phyloP scores from a whole-genome alignment of 352 stramenopile species.

The Elongisporangium prolatum region DNA sequence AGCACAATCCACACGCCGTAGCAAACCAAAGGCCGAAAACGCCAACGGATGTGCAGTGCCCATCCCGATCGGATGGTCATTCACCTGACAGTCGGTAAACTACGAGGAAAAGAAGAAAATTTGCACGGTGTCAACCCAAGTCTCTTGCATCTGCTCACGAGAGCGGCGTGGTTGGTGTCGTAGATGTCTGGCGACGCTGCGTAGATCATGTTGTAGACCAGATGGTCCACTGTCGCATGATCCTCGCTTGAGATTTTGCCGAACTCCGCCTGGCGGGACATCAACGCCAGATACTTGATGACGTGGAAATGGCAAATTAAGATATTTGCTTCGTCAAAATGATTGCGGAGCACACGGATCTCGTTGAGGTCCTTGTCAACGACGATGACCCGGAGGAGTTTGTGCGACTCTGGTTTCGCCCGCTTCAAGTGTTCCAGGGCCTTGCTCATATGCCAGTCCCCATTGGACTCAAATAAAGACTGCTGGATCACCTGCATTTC shows the following conservation, averaged over 20 bases:
- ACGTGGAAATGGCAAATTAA: conserved; percentile 24
- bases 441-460: conserved; percentile 15
- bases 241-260: conserved; percentile 10
- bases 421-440: conserved; percentile 16
- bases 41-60: no score
- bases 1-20: no score
- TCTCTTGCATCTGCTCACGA: not conserved
- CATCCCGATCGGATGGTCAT: no score
- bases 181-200: conserved; percentile 1
- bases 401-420: conserved; percentile 1
- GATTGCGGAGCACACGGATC: conserved; percentile 10
- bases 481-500: conserved; percentile 11
- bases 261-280: conserved; percentile 7
- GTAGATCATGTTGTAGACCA: conserved; percentile 10
- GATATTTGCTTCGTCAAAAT: conserved; percentile 9
- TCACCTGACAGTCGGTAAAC: no score
- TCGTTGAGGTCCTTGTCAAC: conserved; percentile 26
- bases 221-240: not conserved
- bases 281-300: conserved; percentile 14
- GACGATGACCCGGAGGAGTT: conserved; percentile 15
- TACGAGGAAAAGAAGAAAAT: no score
- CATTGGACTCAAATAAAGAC: conserved; percentile 13
- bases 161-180: not conserved
- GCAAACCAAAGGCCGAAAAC: no score
- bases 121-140: no score